Evolutionary conservation across 164 flowering plant genomes (phyloP).

Genomic region (Vitis vinifera): ASM3070453v1 NC_081812.1:19631501-19632000

Average conservation of each 20-base stretch:
- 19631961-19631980: slow-evolving; percentile 45
- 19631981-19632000: slow-evolving; percentile 47
- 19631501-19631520: slow-evolving; percentile 51
- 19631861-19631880: neutral
- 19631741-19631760: no score
- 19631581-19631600: slow-evolving; percentile 59
- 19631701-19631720: no score
- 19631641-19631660: no score
- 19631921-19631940: slow-evolving; percentile 37
- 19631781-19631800: no score
- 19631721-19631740: no score
- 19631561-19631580: slow-evolving; percentile 48
- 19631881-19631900: neutral
- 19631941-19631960: slow-evolving; percentile 39
- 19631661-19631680: no score
- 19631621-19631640: neutral
- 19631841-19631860: neutral
- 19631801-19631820: no score
- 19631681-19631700: no score
- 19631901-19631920: slow-evolving; percentile 50
- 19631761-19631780: no score
- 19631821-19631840: no score
- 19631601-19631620: slow-evolving; percentile 42
- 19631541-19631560: slow-evolving; percentile 30
- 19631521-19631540: slow-evolving; percentile 40